A percentile compares a stretch with the other conserved stretches of the same genome.
Conservation (phyloP, 441 rosid species). For the Kokia cookei region DNA sequence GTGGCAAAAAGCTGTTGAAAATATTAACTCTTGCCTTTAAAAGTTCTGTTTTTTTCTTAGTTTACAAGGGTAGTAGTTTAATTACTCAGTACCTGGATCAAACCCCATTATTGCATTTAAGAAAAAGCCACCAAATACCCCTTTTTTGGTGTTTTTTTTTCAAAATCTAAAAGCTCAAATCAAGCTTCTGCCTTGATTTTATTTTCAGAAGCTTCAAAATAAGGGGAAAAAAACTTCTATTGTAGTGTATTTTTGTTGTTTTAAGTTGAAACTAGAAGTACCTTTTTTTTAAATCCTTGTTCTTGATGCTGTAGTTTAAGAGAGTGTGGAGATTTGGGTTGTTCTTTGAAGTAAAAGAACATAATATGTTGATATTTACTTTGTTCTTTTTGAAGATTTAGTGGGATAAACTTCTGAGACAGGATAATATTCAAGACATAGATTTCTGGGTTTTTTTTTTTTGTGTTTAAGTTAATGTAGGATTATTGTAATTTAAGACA, state of each 20-base stretch:
- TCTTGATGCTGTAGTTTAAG: not conserved
- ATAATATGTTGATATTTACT: not conserved
- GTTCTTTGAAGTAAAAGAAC: not conserved
- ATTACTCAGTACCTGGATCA: not conserved
- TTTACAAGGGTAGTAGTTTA: not conserved
- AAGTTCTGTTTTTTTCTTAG: not conserved
- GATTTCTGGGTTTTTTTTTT: not conserved
- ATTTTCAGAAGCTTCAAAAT: not conserved
- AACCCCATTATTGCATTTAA: not conserved
- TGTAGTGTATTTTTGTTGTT: not conserved
- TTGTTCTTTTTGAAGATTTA: not conserved
- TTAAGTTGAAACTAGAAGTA: not conserved
- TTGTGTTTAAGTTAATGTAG: not conserved
- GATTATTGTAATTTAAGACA: not conserved
- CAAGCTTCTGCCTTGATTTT: constrained; percentile 3
- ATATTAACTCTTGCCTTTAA: not conserved
- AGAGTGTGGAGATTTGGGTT: not conserved
- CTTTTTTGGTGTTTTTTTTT: not conserved
- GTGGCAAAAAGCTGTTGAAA: constrained; percentile 1
- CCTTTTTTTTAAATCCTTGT: not conserved
- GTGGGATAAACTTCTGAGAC: not conserved
- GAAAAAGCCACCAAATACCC: constrained; percentile 1
- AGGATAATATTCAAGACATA: not conserved
- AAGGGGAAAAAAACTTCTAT: not conserved
- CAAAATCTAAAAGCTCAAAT: not conserved